These are phyloP conservation scores for Penicillium antarcticum DNA, from an alignment of 495 filamentous ascomycete species.

Conservation along the genomic window DNA sequence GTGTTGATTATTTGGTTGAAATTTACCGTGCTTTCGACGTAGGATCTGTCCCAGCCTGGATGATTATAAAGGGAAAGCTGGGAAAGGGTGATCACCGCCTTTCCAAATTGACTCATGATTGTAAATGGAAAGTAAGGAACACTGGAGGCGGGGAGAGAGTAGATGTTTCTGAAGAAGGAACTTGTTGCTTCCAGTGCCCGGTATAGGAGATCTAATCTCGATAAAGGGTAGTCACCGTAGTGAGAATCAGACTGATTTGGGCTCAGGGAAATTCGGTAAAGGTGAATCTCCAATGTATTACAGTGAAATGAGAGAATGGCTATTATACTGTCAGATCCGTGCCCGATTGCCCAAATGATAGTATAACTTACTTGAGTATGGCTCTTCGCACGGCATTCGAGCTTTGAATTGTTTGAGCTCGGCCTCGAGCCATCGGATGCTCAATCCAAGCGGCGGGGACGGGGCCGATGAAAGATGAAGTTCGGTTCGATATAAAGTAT, in stretches of 20 bases:
- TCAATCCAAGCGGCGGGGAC: conserved; percentile 14
- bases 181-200: conserved; percentile 26
- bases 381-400: conserved; percentile 10
- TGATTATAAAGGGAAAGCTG: conserved; percentile 25
- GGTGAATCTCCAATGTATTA: conserved; percentile 22
- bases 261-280: conserved; percentile 21
- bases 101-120: conserved; percentile 20
- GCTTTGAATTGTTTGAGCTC: conserved; percentile 13
- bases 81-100: conserved; percentile 27
- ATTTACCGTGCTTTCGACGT: conserved; percentile 16
- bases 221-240: conserved; percentile 7
- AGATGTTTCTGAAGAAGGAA: conserved; percentile 24
- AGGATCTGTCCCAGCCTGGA: conserved; percentile 17
- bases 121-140: conserved; percentile 22
- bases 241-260: conserved; percentile 10
- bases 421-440: conserved; percentile 16
- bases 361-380: conserved; percentile 13
- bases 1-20: conserved; percentile 5
- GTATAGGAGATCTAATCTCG: conserved; percentile 23
- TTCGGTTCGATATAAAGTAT: conserved; percentile 6
- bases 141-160: conserved; percentile 15
- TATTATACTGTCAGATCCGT: background rate
- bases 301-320: conserved; percentile 14
- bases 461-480: background rate
- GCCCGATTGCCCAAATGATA: no score